Evolutionary conservation across 1,284 basidiomycete species (phyloP).

Genomic region (Albatrellus sp.): DNA sequence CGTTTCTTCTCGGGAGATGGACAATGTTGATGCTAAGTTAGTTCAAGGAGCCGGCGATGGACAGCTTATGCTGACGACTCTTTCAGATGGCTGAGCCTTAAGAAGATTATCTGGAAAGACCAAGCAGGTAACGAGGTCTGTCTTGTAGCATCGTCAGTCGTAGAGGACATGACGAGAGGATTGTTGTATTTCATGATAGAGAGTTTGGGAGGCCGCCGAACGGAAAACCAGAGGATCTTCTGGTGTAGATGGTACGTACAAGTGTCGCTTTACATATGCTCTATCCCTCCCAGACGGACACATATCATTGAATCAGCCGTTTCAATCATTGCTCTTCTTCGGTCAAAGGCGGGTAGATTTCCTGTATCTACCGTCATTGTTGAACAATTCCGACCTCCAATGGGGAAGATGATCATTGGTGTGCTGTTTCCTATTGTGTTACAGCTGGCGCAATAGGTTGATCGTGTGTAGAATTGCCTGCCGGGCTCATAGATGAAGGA

Average conservation of each 20-base stretch:
- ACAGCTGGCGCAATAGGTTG: not conserved
- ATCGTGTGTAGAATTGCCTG: constrained; percentile 58
- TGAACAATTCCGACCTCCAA: constrained; percentile 80
- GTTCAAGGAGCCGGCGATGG: not conserved
- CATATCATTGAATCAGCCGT: constrained; percentile 43
- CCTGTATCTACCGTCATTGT: constrained; percentile 69
- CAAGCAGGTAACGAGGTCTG: constrained; percentile 58
- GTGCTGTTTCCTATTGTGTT: constrained; percentile 9
- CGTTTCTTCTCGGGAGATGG: too few species aligned
- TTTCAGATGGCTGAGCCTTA: constrained; percentile 60
- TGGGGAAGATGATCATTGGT: constrained; percentile 67
- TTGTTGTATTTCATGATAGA: constrained; percentile 24
- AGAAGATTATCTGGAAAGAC: constrained; percentile 66
- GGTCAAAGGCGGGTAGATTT: constrained; percentile 57
- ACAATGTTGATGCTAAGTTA: too few species aligned
- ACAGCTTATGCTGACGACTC: constrained; percentile 5
- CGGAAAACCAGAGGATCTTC: constrained; percentile 62
- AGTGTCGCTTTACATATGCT: not conserved
- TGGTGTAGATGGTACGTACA: constrained; percentile 63
- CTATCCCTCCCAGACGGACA: not conserved
- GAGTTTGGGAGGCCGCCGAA: constrained; percentile 80
- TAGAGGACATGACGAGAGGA: not conserved
- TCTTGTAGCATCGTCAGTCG: constrained; percentile 5
- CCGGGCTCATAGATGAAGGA: constrained; percentile 74
- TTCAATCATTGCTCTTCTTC: constrained; percentile 71